phyloP scores from a whole-genome alignment of 768 basidiomycete species.

The Agaricus subrufescens region DNA sequence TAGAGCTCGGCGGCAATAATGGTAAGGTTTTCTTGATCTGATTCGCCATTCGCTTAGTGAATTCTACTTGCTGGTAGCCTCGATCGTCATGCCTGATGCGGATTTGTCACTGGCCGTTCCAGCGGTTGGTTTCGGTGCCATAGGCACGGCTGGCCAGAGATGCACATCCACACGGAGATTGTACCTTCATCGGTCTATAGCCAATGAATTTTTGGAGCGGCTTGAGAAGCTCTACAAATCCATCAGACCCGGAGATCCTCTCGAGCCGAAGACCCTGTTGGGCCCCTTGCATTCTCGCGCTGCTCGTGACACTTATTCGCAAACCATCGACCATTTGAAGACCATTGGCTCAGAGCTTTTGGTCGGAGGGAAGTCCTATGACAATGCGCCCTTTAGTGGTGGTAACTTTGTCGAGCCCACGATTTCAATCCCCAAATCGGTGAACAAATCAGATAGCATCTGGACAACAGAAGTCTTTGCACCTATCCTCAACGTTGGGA shows the following conservation, averaged over 20 bases:
- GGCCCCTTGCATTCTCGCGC: constrained; percentile 80
- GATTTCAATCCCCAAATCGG: constrained; percentile 63
- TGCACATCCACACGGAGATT: constrained; percentile 93
- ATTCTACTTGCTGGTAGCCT: constrained; percentile 45
- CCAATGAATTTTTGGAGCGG: constrained; percentile 67
- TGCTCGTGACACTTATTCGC: constrained; percentile 63
- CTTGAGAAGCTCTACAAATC: constrained; percentile 71
- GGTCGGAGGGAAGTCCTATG: constrained; percentile 61
- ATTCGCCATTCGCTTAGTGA: constrained; percentile 5
- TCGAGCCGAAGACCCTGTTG: constrained; percentile 65
- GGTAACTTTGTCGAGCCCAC: constrained; percentile 93
- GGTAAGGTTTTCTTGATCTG: constrained; percentile 41
- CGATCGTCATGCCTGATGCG: constrained; percentile 91
- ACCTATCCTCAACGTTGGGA: constrained; percentile 80
- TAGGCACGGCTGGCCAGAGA: constrained; percentile 71
- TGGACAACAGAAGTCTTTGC: constrained; percentile 86
- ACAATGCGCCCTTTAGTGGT: constrained; percentile 41
- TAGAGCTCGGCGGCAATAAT: constrained; percentile 96
- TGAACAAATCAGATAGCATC: constrained; percentile 47
- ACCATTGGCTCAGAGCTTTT: constrained; percentile 72
- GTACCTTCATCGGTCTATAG: constrained; percentile 80
- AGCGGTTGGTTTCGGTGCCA: constrained; percentile 89
- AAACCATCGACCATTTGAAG: constrained; percentile 57
- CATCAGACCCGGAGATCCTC: constrained; percentile 81
- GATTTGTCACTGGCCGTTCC: constrained; percentile 87